Evolutionary conservation across 2,329 filamentous ascomycete genomes (phyloP), one percentile per base, ranked within the genome.

Genomic region (Aphanoascus verrucosus): DNA sequence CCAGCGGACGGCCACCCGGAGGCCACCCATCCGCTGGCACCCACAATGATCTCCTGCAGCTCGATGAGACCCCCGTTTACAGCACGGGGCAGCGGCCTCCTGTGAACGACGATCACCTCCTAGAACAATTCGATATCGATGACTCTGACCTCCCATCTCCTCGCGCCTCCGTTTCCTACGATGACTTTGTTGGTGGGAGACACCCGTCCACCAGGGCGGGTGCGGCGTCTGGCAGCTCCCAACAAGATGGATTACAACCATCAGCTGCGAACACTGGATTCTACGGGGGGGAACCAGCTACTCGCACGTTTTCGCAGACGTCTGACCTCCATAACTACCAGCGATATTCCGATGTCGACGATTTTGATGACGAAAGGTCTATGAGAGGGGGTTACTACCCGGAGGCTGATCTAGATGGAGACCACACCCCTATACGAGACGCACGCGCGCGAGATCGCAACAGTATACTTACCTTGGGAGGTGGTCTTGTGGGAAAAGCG

Each of bases 161-260:
- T 54, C 85, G 91, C 60, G 87, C 89, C 50, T 96, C 90, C 23
- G 83, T 91, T 50, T 94, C 89, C 55, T 96, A 96, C 71, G 91
- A 96, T 76, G 86, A 93, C 63, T 97, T 96, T 68, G 84, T 97
- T 58, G 91, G 91, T 59, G 82, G 76, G 48, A 74, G 74, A 58
- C 75, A 74, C 57, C 72, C 76, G 56, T 70, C 75, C 51, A 74
- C 77, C 48, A 37, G 28, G 23, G 19, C 57, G 59, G 75, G 60
- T 69, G 72, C 61, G 68, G 61, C 61, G 37, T 57, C 60, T 55
- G 57, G 60, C 23, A 61, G 62, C 42, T 57, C 57, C 44, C 64
- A 53, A 9, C 46, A 66, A 52, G 58, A 69, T 43, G 66, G 67
- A 32, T 65, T 65, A 14, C 65, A 67, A 15, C 42, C 38, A 8